A percentile compares a stretch with the other conserved stretches of the same genome.
These are phyloP conservation scores for Fusarium mundagurra DNA, from an alignment of 2,329 filamentous ascomycete species.

Conservation along the genomic window DNA sequence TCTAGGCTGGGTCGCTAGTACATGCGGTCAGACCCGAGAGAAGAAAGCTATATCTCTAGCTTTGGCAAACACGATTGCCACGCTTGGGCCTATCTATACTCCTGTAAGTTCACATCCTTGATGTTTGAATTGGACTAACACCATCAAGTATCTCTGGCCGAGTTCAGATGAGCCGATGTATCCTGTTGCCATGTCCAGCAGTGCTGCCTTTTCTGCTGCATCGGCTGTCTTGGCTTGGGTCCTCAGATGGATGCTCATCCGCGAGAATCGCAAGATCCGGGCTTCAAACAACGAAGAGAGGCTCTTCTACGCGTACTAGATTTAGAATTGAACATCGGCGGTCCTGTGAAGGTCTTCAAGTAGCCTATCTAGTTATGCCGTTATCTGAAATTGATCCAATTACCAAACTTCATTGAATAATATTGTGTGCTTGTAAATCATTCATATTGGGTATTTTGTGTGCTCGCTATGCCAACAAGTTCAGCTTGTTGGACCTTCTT, in stretches of 20 bases:
- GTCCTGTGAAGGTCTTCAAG: no score
- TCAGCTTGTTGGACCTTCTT: no score
- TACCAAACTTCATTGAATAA: no score
- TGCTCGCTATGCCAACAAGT: no score
- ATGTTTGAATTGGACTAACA: background rate
- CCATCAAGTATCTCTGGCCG: constrained; percentile 28
- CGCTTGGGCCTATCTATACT: constrained; percentile 35
- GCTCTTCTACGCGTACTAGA: constrained; percentile 46
- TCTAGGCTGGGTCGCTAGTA: constrained; percentile 54
- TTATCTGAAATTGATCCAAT: no score
- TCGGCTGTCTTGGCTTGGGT: constrained; percentile 52
- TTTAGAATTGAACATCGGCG: no score
- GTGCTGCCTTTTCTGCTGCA: constrained; percentile 43
- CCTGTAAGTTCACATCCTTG: constrained; percentile 24
- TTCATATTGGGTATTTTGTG: no score
- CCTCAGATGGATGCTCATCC: constrained; percentile 47
- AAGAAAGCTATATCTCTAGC: constrained; percentile 58
- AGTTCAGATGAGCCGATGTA: constrained; percentile 19
- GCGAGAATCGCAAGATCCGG: constrained; percentile 48
- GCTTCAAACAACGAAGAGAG: constrained; percentile 32
- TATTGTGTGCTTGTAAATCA: no score
- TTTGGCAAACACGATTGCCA: constrained; percentile 28
- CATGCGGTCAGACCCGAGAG: constrained; percentile 56
- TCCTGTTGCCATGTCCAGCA: constrained; percentile 26
- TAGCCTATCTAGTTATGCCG: no score